These are phyloP conservation scores for Rhexocercosporidium sp. DNA, from an alignment of 2,329 filamentous ascomycete species.

Conservation along the genomic window DNA sequence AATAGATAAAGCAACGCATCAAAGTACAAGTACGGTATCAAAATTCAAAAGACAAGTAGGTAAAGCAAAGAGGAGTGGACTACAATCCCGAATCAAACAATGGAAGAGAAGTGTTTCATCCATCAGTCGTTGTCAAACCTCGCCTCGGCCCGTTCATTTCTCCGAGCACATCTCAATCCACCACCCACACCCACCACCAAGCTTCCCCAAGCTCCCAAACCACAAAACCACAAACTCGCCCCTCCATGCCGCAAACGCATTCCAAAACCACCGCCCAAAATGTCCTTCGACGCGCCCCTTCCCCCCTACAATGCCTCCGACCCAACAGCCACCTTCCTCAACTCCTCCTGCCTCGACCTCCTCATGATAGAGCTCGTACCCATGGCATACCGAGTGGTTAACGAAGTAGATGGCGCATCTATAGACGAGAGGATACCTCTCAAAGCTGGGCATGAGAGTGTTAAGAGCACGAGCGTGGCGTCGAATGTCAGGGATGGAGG, in stretches of 20 bases:
- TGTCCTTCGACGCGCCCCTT: slow-evolving; percentile 76
- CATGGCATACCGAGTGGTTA: slow-evolving; percentile 84
- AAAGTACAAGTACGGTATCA: not conserved
- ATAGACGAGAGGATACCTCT: slow-evolving; percentile 1
- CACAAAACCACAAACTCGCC: not conserved
- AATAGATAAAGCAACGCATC: not conserved
- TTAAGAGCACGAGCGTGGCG: slow-evolving; percentile 29
- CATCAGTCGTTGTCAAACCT: not conserved
- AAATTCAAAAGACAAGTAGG: too few species aligned
- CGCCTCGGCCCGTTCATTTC: slow-evolving; percentile 1
- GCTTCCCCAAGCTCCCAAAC: slow-evolving; percentile 4
- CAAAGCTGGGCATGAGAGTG: slow-evolving; percentile 17
- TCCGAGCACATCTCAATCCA: slow-evolving; percentile 5
- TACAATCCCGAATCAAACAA: not conserved
- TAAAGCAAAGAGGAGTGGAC: too few species aligned
- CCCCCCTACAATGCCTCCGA: slow-evolving; percentile 75
- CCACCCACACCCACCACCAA: not conserved
- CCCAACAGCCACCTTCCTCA: slow-evolving; percentile 76
- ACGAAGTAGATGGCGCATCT: slow-evolving; percentile 52
- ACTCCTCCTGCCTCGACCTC: slow-evolving; percentile 87
- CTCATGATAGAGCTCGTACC: slow-evolving; percentile 96
- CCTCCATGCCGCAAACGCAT: not conserved
- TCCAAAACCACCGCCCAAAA: slow-evolving; percentile 43
- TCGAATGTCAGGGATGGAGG: slow-evolving; percentile 62
- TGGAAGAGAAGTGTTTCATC: not conserved